phyloP scores from a whole-genome alignment of 108 stramenopile genomes.

The Cyclotella choctawhatcheeana region DNA sequence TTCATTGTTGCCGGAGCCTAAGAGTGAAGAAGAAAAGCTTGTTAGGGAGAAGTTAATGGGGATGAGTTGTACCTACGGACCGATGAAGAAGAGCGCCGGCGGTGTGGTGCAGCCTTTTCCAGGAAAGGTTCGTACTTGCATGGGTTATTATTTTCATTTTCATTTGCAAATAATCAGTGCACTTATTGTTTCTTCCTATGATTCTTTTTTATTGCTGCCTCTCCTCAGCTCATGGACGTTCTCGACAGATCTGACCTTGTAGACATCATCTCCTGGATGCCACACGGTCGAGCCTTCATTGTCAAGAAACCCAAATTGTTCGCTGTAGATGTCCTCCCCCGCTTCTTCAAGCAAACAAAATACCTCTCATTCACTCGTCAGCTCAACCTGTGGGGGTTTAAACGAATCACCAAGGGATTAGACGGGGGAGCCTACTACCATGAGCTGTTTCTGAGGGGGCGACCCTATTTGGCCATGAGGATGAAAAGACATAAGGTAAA shows the following conservation, averaged over 20 bases:
- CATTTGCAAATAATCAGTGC: not conserved
- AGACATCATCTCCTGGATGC: constrained; percentile 60
- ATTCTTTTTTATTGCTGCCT: not conserved
- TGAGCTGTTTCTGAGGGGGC: constrained; percentile 62
- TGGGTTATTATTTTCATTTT: not conserved
- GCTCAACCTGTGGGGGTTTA: constrained; percentile 81
- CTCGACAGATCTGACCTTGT: constrained; percentile 46
- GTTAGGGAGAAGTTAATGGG: constrained; percentile 30
- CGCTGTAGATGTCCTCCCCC: constrained; percentile 55
- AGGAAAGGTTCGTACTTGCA: constrained; percentile 39
- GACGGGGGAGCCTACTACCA: constrained; percentile 71
- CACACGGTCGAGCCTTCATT: constrained; percentile 69
- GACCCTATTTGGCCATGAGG: constrained; percentile 53
- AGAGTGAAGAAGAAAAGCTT: constrained; percentile 14
- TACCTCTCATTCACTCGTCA: constrained; percentile 80
- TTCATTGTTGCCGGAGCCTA: constrained; percentile 5
- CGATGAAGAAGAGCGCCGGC: constrained; percentile 58
- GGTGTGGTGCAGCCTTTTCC: constrained; percentile 61
- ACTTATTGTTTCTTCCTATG: not conserved
- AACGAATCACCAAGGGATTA: constrained; percentile 64
- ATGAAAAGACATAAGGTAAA: constrained; percentile 64
- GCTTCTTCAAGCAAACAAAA: constrained; percentile 82
- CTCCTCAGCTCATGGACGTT: constrained; percentile 43
- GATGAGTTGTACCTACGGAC: constrained; percentile 48
- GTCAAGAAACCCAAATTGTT: constrained; percentile 74